Evolutionary conservation across 2,329 filamentous ascomycete species (phyloP), one percentile per base, ranked within the genome.

Genomic region (Scedosporium minutisporum): DNA sequence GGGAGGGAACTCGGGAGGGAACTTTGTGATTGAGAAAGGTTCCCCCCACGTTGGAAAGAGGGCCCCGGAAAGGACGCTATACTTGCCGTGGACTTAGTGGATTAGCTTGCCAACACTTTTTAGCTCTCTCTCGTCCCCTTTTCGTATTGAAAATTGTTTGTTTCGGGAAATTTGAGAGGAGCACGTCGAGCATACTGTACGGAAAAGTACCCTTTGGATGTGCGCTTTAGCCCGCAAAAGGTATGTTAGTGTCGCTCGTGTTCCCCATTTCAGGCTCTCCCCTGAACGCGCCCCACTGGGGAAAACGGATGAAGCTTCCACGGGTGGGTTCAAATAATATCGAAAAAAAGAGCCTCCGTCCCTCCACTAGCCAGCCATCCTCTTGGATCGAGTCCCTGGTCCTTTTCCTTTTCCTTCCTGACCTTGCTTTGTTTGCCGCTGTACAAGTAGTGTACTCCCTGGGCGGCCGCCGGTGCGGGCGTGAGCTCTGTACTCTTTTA

Each of bases 71-170:
- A 46, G 42, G 16, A n/a, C 42, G 42, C 42, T 46, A 46, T 46
- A 18, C 14, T 16, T 16, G 42, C 14, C 42, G 42, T 7, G 42
- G 18, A 9, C 18, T 46, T 46, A 46, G 42, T 18, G 42, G 42
- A 46, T 46, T 33, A 7, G 29, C 29, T 33, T 33, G 29, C 29
- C 29, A 33, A 33, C 29, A 33, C 33, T n/a, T 41, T 16, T 46
- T 60, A 10, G 18, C 46, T 60, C 58, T 60, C 46, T 46, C 29
- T 42, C 58, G 21, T 60, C 46, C 58, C 38, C 25, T 60, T 60
- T 60, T 42, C 25, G 16, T 60, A 38, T 42, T 33, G 29, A 33
- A 9, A 33, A 33, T 33, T 33, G 29, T 33, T 33, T 33, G 29
- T 33, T 33, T 33, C 29, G 29, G 29, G 29, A 33, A 33, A 33